phyloP scores from a whole-genome alignment of 2,329 filamentous ascomycete genomes.

The Fusarium sp. region DNA sequence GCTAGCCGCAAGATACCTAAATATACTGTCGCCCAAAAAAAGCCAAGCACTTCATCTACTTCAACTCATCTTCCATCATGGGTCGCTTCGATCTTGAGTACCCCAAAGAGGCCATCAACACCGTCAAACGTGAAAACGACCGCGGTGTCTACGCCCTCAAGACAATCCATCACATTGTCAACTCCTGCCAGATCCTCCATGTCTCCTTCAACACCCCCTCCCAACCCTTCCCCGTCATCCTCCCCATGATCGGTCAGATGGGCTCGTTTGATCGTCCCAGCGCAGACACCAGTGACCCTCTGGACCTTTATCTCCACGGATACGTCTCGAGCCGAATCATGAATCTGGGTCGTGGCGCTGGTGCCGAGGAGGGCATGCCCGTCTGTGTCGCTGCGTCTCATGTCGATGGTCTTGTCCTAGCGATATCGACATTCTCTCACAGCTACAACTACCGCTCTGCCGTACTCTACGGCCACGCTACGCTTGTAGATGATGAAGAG shows the following conservation, averaged over 20 bases:
- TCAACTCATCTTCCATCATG: constrained; percentile 38
- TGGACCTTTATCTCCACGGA: constrained; percentile 84
- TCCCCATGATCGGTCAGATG: constrained; percentile 89
- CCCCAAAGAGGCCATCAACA: constrained; percentile 70
- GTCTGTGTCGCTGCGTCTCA: constrained; percentile 77
- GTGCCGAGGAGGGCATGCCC: constrained; percentile 63
- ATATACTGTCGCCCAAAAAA: background rate
- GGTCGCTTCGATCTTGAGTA: constrained; percentile 62
- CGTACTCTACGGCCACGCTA: constrained; percentile 78
- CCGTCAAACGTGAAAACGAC: constrained; percentile 71
- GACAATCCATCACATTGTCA: constrained; percentile 79
- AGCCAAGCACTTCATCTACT: background rate
- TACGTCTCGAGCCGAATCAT: constrained; percentile 83
- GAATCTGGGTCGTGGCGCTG: constrained; percentile 60
- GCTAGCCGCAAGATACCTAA: background rate
- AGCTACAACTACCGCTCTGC: constrained; percentile 89
- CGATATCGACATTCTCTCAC: constrained; percentile 81
- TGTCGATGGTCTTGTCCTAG: constrained; percentile 81
- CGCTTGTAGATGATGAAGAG: constrained; percentile 68
- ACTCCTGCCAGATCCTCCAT: constrained; percentile 77
- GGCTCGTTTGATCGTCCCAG: constrained; percentile 73
- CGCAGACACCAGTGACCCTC: constrained; percentile 67
- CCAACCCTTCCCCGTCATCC: constrained; percentile 76
- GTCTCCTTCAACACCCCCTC: constrained; percentile 75
- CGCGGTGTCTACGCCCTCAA: constrained; percentile 75